Conservation (phyloP, 2,329 filamentous ascomycete species). For the Pseudocercospora vitis region DNA sequence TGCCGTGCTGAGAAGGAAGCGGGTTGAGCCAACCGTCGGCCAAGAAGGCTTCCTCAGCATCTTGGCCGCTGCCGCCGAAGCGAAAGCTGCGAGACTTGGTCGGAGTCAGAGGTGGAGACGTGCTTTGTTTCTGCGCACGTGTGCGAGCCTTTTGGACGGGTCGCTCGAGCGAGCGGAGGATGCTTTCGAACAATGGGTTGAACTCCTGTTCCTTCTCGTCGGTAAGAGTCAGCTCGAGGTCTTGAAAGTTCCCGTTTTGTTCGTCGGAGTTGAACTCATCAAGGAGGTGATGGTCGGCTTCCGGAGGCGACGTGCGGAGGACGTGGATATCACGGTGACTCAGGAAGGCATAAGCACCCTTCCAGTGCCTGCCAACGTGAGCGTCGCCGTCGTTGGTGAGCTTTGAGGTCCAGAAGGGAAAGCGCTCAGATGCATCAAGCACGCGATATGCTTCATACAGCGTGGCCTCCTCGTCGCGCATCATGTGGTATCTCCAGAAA, state of each 20-base stretch:
- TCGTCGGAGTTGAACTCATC: constrained; percentile 40
- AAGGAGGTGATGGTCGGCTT: constrained; percentile 4
- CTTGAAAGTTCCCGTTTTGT: constrained; percentile 34
- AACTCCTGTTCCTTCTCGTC: constrained; percentile 34
- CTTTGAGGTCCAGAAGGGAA: constrained; percentile 37
- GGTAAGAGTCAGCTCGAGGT: constrained; percentile 28
- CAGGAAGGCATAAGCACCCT: constrained; percentile 51
- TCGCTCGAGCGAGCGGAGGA: constrained; percentile 40
- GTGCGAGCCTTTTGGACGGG: constrained; percentile 28
- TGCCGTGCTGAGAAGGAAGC: constrained; percentile 49
- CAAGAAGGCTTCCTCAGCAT: constrained; percentile 38
- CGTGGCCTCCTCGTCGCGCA: constrained; percentile 39
- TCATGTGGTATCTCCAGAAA: constrained; percentile 56
- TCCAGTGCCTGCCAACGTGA: constrained; percentile 49
- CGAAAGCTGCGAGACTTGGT: constrained; percentile 32
- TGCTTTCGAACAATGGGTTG: constrained; percentile 44
- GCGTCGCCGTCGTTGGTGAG: constrained; percentile 28
- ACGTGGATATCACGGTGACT: constrained; percentile 32
- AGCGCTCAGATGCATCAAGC: constrained; percentile 41
- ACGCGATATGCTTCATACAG: constrained; percentile 40
- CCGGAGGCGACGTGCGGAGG: constrained; percentile 33
- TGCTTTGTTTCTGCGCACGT: constrained; percentile 35
- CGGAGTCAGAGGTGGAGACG: constrained; percentile 4
- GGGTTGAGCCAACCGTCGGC: constrained; percentile 52
- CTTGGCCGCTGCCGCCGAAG: constrained; percentile 43